Evolutionary conservation across 345 rosid species (phyloP).

Genomic region (Rhodamnia rubescens): DNA sequence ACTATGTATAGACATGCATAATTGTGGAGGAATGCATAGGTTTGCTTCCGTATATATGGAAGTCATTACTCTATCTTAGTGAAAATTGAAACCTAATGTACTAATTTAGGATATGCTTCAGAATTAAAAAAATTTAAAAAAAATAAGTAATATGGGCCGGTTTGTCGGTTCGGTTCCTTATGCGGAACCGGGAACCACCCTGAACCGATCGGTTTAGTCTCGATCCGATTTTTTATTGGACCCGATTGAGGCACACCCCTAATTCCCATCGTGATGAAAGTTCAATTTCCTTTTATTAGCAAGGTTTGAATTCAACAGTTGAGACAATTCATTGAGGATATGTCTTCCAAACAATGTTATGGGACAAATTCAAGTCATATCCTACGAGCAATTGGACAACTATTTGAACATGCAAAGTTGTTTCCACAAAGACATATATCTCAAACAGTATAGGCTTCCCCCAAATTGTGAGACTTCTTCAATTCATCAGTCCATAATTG

Average conservation of each 20-base stretch:
- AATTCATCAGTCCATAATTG: background rate
- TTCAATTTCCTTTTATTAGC: background rate
- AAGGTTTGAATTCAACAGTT: background rate
- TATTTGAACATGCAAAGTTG: background rate
- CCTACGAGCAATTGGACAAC: background rate
- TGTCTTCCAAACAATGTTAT: background rate
- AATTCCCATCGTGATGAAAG: background rate
- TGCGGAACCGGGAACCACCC: no score
- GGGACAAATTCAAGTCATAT: background rate
- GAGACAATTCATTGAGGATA: background rate
- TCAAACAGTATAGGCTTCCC: background rate
- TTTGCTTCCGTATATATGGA: background rate
- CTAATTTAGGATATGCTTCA: background rate
- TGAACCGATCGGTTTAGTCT: background rate
- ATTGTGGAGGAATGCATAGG: background rate
- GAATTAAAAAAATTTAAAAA: background rate
- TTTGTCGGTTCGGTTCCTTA: no score
- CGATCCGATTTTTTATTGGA: accelerated
- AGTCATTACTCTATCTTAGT: background rate
- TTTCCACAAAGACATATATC: background rate
- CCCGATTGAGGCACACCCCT: background rate
- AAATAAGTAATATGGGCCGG: background rate
- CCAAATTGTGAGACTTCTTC: background rate
- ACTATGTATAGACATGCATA: background rate
- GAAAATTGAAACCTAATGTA: background rate